Percentiles rank a stretch among this genome's conserved stretches.
phyloP scores from a whole-genome alignment of 1,284 basidiomycete species.

The Sanghuangporus sanghuang region DNA sequence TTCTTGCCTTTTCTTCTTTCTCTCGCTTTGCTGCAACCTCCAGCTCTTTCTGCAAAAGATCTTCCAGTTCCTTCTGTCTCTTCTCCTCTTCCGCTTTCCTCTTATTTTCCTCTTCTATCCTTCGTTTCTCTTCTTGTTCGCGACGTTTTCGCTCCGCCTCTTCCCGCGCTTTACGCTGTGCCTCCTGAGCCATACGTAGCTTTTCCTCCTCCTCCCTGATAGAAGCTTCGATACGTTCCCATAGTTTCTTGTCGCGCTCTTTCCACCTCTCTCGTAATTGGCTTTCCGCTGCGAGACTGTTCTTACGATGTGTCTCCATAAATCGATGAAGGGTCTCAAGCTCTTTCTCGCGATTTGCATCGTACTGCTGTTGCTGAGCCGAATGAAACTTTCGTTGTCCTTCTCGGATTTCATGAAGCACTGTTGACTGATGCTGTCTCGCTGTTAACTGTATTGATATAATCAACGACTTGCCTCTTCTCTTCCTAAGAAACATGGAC shows the following conservation, averaged over 20 bases:
- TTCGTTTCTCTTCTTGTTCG: slow-evolving; percentile 41
- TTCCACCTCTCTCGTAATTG: slow-evolving; percentile 42
- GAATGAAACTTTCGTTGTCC: slow-evolving; percentile 33
- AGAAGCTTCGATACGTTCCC: slow-evolving; percentile 55
- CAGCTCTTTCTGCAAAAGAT: slow-evolving; percentile 37
- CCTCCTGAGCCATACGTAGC: slow-evolving; percentile 43
- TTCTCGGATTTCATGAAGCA: slow-evolving; percentile 35
- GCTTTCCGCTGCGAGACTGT: slow-evolving; percentile 40
- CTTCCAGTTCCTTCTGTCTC: slow-evolving; percentile 33
- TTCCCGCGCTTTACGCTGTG: slow-evolving; percentile 39
- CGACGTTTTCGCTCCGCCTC: slow-evolving; percentile 46
- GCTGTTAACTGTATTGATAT: slow-evolving; percentile 44
- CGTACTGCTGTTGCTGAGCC: slow-evolving; percentile 34
- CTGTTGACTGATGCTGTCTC: slow-evolving; percentile 44
- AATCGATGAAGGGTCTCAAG: slow-evolving; percentile 43
- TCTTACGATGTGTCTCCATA: slow-evolving; percentile 29
- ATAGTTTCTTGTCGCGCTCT: slow-evolving; percentile 45
- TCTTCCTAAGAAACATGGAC: no score
- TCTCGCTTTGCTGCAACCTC: slow-evolving; percentile 33
- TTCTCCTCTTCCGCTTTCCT: slow-evolving; percentile 33
- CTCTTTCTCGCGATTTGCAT: slow-evolving; percentile 40
- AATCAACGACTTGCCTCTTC: slow-evolving; percentile 3
- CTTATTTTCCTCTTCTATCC: slow-evolving; percentile 39
- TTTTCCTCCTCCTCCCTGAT: slow-evolving; percentile 67
- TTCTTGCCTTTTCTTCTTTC: slow-evolving; percentile 31